These are phyloP conservation scores for Diplodia scrobiculata DNA, from an alignment of 2,329 filamentous ascomycete species.

Conservation along the genomic window DNA sequence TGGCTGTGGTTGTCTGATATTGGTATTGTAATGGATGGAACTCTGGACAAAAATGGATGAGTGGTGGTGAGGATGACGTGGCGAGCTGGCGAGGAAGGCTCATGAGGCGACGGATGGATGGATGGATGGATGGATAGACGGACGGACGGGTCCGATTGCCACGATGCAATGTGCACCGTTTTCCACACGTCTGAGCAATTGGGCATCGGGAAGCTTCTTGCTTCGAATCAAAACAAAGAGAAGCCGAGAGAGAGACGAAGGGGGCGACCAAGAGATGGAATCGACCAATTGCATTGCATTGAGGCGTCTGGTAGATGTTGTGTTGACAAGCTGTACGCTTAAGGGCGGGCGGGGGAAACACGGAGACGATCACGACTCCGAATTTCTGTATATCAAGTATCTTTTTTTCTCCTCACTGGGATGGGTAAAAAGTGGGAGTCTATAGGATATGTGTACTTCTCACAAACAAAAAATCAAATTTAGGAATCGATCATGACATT, in stretches of 20 bases:
- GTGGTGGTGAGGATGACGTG: background rate
- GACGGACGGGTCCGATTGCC: background rate
- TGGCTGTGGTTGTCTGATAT: background rate
- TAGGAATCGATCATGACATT: background rate
- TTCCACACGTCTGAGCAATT: background rate
- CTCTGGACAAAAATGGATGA: background rate
- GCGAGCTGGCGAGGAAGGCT: background rate
- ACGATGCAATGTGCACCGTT: background rate
- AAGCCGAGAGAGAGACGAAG: background rate
- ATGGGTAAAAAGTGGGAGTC: conserved; percentile 13
- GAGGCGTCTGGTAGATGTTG: background rate
- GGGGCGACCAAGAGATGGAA: background rate
- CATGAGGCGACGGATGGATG: background rate
- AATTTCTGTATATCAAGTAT: conserved; percentile 2
- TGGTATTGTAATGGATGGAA: background rate
- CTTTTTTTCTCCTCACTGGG: background rate
- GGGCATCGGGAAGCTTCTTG: background rate
- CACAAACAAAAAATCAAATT: background rate
- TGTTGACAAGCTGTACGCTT: background rate
- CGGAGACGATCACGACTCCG: background rate
- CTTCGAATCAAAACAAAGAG: background rate
- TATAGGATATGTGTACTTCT: conserved; percentile 17
- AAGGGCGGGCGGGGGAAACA: background rate
- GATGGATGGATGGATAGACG: background rate
- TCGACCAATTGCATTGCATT: background rate